Evolutionary conservation across 768 basidiomycete genomes (phyloP).

Genomic region (Hydnomerulius pinastri): DNA sequence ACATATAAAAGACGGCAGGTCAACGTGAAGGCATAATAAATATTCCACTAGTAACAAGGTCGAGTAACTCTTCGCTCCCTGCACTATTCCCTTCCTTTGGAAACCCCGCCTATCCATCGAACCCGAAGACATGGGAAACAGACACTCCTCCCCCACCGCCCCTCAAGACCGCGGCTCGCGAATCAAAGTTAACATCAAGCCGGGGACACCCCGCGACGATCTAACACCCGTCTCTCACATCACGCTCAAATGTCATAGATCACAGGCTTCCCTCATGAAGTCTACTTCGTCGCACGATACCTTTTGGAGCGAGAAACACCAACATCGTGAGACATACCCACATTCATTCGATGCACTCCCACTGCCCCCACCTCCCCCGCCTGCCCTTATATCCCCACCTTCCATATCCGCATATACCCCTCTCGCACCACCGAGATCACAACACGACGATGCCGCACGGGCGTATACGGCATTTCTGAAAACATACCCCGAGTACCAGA

Average conservation of each 20-base stretch:
- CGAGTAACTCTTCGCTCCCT: too few relatives aligned
- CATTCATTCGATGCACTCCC: conserved; percentile 1
- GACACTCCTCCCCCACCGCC: conserved; percentile 25
- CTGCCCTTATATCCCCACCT: conserved; percentile 6
- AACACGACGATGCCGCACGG: conserved; percentile 37
- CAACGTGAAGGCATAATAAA: neutral
- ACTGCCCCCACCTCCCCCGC: neutral
- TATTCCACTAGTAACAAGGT: neutral
- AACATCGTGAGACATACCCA: conserved; percentile 1
- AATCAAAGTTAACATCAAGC: conserved; percentile 5
- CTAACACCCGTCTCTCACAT: conserved; percentile 33
- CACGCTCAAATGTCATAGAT: conserved; percentile 42
- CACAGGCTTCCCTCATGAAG: conserved; percentile 34
- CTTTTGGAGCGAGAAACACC: conserved; percentile 34
- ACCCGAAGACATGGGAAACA: conserved; percentile 33
- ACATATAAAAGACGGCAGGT: neutral
- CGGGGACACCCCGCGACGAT: conserved; percentile 1
- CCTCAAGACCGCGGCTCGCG: conserved; percentile 6
- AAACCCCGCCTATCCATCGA: neutral
- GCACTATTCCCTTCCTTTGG: neutral
- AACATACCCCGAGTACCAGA: conserved; percentile 54
- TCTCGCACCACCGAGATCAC: conserved; percentile 21
- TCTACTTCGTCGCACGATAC: conserved; percentile 43
- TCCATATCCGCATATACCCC: conserved; percentile 29
- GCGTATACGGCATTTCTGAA: conserved; percentile 53